A percentile compares a stretch with the other conserved stretches of the same genome.
phyloP scores from a whole-genome alignment of 129 eudicot genomes.

The Flaveria linearis region DNA sequence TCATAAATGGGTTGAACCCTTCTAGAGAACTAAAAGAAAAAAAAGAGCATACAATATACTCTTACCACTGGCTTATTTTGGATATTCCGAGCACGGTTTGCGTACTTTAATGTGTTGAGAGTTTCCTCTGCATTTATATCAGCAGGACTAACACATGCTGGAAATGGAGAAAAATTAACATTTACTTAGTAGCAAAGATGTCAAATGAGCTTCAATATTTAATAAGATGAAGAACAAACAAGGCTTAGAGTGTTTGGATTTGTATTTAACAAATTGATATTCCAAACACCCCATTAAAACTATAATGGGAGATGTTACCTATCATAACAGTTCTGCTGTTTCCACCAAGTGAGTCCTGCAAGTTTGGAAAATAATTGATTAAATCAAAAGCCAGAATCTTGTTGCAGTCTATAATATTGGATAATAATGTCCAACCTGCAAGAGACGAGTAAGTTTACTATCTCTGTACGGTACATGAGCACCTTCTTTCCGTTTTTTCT shows the following conservation, averaged over 20 bases:
- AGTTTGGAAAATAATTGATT: constrained; percentile 23
- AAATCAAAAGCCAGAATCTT: constrained; percentile 18
- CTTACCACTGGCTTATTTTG: constrained; percentile 98
- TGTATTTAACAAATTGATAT: not conserved
- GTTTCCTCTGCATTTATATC: constrained; percentile 99
- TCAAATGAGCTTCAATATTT: not conserved
- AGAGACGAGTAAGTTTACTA: constrained; percentile 93
- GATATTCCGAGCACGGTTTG: constrained; percentile 98
- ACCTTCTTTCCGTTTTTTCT: constrained; percentile 94
- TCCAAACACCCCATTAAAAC: constrained; percentile 6
- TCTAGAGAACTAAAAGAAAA: not conserved
- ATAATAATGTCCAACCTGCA: constrained; percentile 63
- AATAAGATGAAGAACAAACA: constrained; percentile 1
- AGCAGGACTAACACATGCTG: constrained; percentile 99
- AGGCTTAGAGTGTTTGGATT: not conserved
- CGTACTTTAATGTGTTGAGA: constrained; percentile 94
- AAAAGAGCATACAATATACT: not conserved
- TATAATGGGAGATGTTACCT: constrained; percentile 47
- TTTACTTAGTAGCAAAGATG: not conserved
- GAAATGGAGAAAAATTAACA: constrained; percentile 25
- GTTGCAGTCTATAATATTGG: constrained; percentile 7
- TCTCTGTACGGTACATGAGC: constrained; percentile 97
- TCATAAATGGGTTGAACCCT: not conserved
- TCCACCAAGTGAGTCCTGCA: constrained; percentile 99
- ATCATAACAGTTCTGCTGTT: constrained; percentile 99